phyloP scores from a whole-genome alignment of 192 early-diverging fungal species.

The Dimargaris xerosporica region DNA sequence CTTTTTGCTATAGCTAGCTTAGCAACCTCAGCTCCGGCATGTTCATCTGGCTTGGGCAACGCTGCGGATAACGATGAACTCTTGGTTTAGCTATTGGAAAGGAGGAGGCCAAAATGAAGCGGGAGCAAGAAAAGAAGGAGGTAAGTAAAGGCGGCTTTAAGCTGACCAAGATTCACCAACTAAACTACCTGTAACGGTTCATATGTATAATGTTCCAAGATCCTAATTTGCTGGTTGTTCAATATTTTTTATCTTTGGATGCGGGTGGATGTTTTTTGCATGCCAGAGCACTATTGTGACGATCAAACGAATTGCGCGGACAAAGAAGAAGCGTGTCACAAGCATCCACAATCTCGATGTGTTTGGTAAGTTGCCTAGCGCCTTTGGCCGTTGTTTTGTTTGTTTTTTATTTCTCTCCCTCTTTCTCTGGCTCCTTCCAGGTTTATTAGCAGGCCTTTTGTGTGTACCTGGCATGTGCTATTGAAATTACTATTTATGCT shows the following conservation, averaged over 20 bases:
- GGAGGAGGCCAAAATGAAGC: conserved; percentile 60
- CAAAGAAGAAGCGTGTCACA: conserved; percentile 85
- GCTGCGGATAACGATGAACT: no score
- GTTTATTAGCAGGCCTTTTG: no score
- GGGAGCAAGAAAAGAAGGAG: conserved; percentile 63
- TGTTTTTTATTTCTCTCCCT: no score
- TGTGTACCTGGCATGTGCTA: no score
- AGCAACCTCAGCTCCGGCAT: no score
- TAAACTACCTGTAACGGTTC: neutral
- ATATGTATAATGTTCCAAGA: neutral
- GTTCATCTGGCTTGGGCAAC: no score
- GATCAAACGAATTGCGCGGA: conserved; percentile 82
- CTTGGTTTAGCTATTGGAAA: conserved; percentile 12
- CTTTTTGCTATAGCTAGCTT: no score
- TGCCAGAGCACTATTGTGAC: conserved; percentile 42
- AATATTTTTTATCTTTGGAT: neutral
- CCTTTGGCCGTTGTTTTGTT: no score
- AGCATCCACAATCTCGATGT: conserved; percentile 68
- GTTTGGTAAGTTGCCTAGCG: conserved; percentile 46
- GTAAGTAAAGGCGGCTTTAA: conserved; percentile 17
- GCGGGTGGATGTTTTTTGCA: neutral
- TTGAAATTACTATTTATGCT: neutral
- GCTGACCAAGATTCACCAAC: no score
- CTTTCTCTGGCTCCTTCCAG: no score
- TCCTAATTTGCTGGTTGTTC: neutral